Conservation (phyloP, 345 rosid genomes). For the Erodium maritimum region DNA sequence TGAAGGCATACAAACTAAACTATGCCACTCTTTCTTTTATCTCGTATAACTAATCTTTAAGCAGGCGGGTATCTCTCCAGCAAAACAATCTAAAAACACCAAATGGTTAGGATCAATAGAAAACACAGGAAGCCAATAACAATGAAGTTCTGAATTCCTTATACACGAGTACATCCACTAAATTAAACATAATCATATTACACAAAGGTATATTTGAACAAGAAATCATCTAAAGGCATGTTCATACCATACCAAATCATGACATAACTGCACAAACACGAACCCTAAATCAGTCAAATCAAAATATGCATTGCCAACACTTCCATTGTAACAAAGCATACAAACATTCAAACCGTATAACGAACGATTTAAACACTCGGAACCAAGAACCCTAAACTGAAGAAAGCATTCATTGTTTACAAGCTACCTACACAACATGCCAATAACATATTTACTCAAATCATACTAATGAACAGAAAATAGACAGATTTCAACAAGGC, state of each 20-base stretch:
- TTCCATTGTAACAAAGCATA: neutral
- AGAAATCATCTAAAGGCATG: neutral
- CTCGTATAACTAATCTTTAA: conserved; percentile 8
- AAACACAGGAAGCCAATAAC: neutral
- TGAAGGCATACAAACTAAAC: conserved; percentile 55
- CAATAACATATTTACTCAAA: neutral
- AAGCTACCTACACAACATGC: neutral
- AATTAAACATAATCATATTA: neutral
- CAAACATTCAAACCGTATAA: neutral
- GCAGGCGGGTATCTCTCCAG: neutral
- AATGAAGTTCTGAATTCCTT: neutral
- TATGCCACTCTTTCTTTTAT: conserved; percentile 3
- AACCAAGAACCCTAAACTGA: neutral
- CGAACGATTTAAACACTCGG: neutral
- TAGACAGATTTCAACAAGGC: neutral
- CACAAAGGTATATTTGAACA: too few relatives aligned
- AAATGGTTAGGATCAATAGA: neutral
- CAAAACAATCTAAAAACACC: neutral
- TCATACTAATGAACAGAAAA: neutral
- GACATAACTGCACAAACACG: neutral
- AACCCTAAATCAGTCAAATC: neutral
- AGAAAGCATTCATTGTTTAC: neutral
- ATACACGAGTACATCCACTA: neutral
- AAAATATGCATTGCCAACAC: neutral
- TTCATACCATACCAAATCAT: neutral